Percentiles rank a stretch among this genome's conserved stretches.
Conservation (phyloP, 306 rosid species). For the Rosa chinensis region DNA sequence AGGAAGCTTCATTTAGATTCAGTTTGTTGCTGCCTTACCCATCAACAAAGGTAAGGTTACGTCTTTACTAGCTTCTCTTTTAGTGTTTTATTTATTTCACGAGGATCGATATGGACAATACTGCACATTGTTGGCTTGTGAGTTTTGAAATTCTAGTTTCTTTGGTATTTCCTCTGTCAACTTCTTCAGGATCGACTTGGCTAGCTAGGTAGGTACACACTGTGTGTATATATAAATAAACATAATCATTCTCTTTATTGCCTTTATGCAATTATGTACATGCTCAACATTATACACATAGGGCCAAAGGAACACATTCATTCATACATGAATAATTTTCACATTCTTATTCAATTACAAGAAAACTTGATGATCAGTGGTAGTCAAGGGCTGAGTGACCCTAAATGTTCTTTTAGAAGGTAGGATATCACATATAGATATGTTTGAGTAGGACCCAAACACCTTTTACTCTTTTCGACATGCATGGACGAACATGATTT, state of each 20-base stretch:
- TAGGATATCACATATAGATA: not conserved
- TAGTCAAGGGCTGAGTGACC: constrained; percentile 13
- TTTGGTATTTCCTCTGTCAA: constrained; percentile 44
- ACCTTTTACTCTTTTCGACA: not conserved
- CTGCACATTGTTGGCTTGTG: constrained; percentile 19
- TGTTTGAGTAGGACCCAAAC: constrained; percentile 9
- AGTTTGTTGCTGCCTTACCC: constrained; percentile 20
- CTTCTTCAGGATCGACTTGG: constrained; percentile 10
- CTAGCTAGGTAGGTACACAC: not conserved
- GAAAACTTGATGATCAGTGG: not conserved
- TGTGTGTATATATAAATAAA: not conserved
- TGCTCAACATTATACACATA: constrained; percentile 15
- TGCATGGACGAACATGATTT: constrained; percentile 14
- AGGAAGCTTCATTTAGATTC: constrained; percentile 34
- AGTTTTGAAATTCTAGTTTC: constrained; percentile 14
- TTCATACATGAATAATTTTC: not conserved
- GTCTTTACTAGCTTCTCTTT: constrained; percentile 9
- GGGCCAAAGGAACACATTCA: constrained; percentile 22
- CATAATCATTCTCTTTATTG: constrained; percentile 19
- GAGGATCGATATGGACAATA: constrained; percentile 27
- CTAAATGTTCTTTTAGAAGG: not conserved
- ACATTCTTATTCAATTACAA: not conserved
- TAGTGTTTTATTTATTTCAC: constrained; percentile 5
- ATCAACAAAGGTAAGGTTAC: constrained; percentile 5
- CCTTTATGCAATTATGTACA: constrained; percentile 30